Base-by-base conservation (phyloP, 208 protist species). In the Eutreptiella sp. region DNA sequence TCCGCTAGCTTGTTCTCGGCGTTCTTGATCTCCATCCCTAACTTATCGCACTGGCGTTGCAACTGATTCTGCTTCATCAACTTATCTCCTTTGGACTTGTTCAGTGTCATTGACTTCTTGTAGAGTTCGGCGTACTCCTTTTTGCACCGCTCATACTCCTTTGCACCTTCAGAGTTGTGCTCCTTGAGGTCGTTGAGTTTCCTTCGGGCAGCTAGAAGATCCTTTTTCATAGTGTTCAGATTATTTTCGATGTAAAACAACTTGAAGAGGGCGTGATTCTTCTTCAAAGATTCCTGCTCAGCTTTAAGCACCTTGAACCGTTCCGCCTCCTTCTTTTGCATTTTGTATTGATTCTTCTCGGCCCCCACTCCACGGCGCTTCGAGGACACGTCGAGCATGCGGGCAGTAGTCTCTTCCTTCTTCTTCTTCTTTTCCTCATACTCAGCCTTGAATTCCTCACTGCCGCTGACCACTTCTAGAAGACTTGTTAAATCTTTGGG, bases 391-490 rank as follows among this genome's bases (percentile, higher is more conserved):
- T 39, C 72, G 9, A 77, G 72, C 5, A 93, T 65, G n/a, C 76
- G 68, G 33, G 90, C 74, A 38, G 90, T 85, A 21, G 88, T 79
- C n/a, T 50, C 38, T 28, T 92, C 68, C 38, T 92, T 53, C 0
- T 77, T 73, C 31, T 50, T 35, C 36, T 87, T 80, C 28, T 77
- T 61, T 0, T 46, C 36, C 5, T 95, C 80, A 73, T 99, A 99
- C 61, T 98, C 93, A 0, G 58, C 39, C 34, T 83, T 79, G 0
- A 96, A 79, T 24, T 93, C 83, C 3, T 52, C 84, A 38, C 89
- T 96, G 21, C 92, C 90, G 66, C 82, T 92, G 21, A 98, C 79
- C 32, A 90, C 61, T 67, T 99, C 96, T 7, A 99, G 77, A n/a
- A 98, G 61, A 31, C 83, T 77, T 3, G 95, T 96, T 16, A 99